These are phyloP conservation scores for Capsicum chinense DNA, from an alignment of 257 asterid genomes.

Conservation along the genomic window DNA sequence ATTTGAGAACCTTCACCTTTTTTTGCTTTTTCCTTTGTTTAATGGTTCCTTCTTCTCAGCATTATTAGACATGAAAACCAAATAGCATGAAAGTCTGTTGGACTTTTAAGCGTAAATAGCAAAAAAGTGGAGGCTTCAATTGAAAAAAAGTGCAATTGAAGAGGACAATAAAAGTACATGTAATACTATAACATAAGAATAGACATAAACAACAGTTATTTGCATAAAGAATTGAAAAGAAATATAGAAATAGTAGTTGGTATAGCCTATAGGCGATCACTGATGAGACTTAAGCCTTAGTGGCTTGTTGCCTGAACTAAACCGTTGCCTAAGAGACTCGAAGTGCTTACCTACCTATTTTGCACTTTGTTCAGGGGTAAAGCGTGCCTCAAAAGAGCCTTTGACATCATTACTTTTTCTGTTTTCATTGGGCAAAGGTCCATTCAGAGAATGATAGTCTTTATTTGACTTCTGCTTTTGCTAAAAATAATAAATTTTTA, in stretches of 20 bases:
- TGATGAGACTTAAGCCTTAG: background rate
- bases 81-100: background rate
- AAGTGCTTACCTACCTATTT: background rate
- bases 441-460: background rate
- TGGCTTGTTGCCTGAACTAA: constrained; percentile 11
- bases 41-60: constrained; percentile 15
- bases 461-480: background rate
- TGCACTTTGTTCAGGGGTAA: background rate
- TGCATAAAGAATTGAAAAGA: background rate
- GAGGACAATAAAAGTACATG: background rate
- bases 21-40: constrained; percentile 9
- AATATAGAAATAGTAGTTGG: constrained; percentile 20
- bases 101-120: background rate
- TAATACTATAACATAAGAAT: background rate
- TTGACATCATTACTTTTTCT: constrained; percentile 15
- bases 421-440: constrained; percentile 11
- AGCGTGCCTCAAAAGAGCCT: constrained; percentile 1
- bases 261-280: background rate
- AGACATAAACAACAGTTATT: constrained; percentile 6
- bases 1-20: background rate
- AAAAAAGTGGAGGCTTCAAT: background rate
- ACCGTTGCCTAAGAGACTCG: background rate
- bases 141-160: background rate
- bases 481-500: too few species aligned
- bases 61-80: background rate